A percentile compares a stretch with the other conserved stretches of the same genome.
Conservation (phyloP, 164 flowering plant genomes). For the Umbellularia californica region DNA sequence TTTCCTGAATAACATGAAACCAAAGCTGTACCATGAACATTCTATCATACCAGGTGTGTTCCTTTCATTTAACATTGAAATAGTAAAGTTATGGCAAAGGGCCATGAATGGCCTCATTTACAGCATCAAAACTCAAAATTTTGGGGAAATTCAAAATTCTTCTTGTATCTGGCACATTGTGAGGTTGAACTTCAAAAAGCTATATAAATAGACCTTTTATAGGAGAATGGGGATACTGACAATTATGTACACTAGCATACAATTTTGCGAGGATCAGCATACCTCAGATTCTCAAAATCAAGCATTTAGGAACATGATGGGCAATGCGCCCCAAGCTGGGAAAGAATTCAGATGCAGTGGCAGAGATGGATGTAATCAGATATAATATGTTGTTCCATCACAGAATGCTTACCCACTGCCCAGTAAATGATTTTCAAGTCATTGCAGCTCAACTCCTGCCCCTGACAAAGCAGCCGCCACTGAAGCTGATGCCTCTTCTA, state of each 20-base stretch:
- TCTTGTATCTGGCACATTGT: background rate
- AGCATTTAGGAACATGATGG: background rate
- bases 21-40: too few species aligned
- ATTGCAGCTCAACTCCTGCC: constrained; percentile 22
- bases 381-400: constrained; percentile 6
- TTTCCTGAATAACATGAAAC: too few species aligned
- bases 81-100: background rate
- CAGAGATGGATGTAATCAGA: constrained; percentile 1
- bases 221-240: constrained; percentile 5
- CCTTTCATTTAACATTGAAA: background rate
- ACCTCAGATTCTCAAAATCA: constrained; percentile 7
- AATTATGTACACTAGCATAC: constrained; percentile 28
- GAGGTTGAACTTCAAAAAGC: background rate
- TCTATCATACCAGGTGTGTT: too few species aligned
- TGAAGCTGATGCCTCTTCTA: constrained; percentile 91
- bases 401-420: background rate
- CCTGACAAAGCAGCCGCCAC: constrained; percentile 69
- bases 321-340: background rate
- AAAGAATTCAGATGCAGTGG: background rate
- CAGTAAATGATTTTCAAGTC: background rate
- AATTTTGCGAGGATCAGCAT: constrained; percentile 14
- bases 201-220: background rate
- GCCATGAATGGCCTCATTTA: background rate
- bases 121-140: background rate
- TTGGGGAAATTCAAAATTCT: background rate